phyloP scores from a whole-genome alignment of 108 stramenopile species.

The Thalassiosira profunda region DNA sequence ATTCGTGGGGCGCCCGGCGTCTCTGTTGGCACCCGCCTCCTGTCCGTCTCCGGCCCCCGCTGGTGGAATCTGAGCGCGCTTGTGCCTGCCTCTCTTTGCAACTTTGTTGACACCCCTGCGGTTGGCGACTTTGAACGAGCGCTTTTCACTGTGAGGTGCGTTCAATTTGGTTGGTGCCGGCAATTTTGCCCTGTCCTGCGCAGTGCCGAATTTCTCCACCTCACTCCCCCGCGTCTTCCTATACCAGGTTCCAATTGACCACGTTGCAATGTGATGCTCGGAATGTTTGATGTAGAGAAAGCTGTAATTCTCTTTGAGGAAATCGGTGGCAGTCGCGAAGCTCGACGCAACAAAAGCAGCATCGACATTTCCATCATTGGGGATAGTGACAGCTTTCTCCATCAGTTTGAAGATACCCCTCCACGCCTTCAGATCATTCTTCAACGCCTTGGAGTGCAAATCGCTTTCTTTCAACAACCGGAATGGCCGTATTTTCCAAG shows the following conservation, averaged over 20 bases:
- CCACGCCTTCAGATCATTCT: neutral
- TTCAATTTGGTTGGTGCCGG: neutral
- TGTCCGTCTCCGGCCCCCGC: too few species aligned
- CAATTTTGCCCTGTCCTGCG: neutral
- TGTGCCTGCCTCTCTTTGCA: conserved; percentile 3
- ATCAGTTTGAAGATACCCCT: neutral
- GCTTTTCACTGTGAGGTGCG: conserved; percentile 1
- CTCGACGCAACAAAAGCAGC: neutral
- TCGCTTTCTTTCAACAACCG: neutral
- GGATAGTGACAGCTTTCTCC: neutral
- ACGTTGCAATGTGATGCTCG: neutral
- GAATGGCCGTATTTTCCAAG: conserved; percentile 6
- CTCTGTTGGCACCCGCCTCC: too few species aligned
- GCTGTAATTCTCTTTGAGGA: neutral
- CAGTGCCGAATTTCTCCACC: conserved; percentile 11
- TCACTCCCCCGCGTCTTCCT: neutral
- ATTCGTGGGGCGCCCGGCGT: too few species aligned
- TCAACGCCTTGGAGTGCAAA: neutral
- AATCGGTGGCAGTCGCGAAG: conserved; percentile 2
- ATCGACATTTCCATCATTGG: neutral
- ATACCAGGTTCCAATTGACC: conserved; percentile 8
- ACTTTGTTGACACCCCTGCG: neutral
- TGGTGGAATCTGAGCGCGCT: too few species aligned
- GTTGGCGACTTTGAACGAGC: neutral
- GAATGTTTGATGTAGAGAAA: conserved; percentile 4